Conservation (phyloP, 176 grass and related monocot species). For the Carex scoparia region DNA sequence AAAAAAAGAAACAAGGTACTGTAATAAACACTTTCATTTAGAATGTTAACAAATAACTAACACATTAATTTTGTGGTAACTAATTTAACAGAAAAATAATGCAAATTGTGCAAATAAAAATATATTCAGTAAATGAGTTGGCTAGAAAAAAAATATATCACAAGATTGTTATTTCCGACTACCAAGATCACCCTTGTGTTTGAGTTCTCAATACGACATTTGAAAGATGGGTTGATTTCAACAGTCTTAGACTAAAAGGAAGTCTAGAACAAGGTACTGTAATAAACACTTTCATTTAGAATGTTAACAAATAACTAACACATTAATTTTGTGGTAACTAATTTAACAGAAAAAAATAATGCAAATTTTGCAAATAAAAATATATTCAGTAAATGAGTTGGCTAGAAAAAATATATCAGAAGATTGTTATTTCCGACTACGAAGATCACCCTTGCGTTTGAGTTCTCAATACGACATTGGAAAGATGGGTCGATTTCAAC, state of each 20-base stretch:
- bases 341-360: background rate
- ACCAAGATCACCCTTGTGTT: background rate
- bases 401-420: background rate
- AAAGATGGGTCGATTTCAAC: background rate
- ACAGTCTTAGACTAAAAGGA: background rate
- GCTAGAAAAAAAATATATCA: background rate
- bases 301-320: background rate
- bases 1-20: background rate
- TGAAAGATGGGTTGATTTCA: background rate
- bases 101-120: background rate
- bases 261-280: background rate
- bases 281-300: background rate
- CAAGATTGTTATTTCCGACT: background rate
- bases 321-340: background rate
- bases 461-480: background rate
- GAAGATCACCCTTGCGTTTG: background rate
- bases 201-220: background rate
- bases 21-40: background rate
- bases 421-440: background rate
- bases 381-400: background rate
- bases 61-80: background rate
- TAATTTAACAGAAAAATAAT: background rate
- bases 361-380: background rate
- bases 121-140: background rate
- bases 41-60: background rate